A percentile compares a stretch with the other conserved stretches of the same genome.
These are phyloP conservation scores for Cicer yamashitae DNA, from an alignment of 306 rosid species.

Conservation along the genomic window DNA sequence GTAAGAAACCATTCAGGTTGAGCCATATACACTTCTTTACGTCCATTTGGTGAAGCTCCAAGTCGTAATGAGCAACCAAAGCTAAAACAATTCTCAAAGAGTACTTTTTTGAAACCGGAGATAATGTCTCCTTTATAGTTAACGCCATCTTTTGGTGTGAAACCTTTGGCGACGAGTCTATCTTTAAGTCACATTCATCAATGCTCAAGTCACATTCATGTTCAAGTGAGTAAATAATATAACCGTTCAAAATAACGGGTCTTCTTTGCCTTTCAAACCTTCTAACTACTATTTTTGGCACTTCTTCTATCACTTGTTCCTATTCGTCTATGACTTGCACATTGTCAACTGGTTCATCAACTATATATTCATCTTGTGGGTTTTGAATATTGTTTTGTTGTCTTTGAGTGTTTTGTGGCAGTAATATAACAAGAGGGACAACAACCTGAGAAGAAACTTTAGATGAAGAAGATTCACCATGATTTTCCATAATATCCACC, in stretches of 20 bases:
- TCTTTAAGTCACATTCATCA: neutral
- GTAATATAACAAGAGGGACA: neutral
- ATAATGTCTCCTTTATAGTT: neutral
- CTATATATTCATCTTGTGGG: neutral
- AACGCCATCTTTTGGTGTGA: neutral
- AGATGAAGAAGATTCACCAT: neutral
- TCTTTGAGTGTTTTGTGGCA: neutral
- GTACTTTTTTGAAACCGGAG: neutral
- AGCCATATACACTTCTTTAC: too few relatives aligned
- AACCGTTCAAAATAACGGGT: neutral
- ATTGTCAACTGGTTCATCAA: neutral
- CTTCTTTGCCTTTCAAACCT: neutral
- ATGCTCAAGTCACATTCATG: neutral
- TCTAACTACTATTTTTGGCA: neutral
- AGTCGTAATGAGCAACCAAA: neutral
- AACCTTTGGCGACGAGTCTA: neutral
- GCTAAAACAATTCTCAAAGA: neutral
- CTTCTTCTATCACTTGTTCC: neutral
- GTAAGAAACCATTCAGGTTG: too few relatives aligned
- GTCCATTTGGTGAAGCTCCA: slow-evolving; percentile 1
- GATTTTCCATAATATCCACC: neutral
- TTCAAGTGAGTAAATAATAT: neutral
- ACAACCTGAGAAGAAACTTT: too few relatives aligned
- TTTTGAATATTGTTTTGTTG: neutral
- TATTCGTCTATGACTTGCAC: neutral